Conservation (phyloP, 1,139 yeast species). For the Pichia sp. region DNA sequence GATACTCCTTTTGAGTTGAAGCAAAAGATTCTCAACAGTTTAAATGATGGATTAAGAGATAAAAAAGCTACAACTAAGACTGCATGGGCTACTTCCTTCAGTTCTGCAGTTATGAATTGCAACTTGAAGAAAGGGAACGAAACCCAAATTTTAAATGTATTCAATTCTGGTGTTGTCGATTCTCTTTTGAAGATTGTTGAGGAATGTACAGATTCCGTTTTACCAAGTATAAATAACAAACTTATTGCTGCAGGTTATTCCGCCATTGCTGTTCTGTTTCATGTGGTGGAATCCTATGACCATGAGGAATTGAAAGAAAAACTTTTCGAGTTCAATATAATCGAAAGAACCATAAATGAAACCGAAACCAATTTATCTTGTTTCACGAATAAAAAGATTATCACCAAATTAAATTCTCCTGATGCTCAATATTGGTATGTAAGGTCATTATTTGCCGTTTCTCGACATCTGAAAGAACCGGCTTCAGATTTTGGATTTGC, state of each 20-base stretch:
- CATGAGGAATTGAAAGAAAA: constrained; percentile 10
- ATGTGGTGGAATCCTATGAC: constrained; percentile 5
- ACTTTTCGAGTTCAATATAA: constrained; percentile 20
- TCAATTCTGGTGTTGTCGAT: constrained; percentile 24
- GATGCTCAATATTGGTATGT: constrained; percentile 49
- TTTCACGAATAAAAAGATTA: constrained; percentile 39
- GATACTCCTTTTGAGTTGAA: constrained; percentile 7
- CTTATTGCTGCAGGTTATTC: constrained; percentile 46
- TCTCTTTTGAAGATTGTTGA: constrained; percentile 34
- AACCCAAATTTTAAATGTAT: constrained; percentile 17
- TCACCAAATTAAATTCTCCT: constrained; percentile 38
- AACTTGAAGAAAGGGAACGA: constrained; percentile 8
- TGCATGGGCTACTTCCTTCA: constrained; percentile 59
- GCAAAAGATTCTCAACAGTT: constrained; percentile 26
- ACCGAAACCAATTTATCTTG: constrained; percentile 36
- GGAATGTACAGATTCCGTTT: constrained; percentile 41
- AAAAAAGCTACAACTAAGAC: constrained; percentile 56
- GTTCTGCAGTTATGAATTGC: constrained; percentile 27
- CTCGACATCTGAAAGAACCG: constrained; percentile 14
- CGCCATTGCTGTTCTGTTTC: constrained; percentile 17
- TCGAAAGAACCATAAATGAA: constrained; percentile 28
- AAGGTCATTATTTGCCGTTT: constrained; percentile 32
- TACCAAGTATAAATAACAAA: constrained; percentile 42
- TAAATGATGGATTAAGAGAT: constrained; percentile 56
- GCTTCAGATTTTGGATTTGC: constrained; percentile 29